Base-by-base conservation (phyloP, 1,284 basidiomycete genomes). In the Pseudozyma sp. region DNA sequence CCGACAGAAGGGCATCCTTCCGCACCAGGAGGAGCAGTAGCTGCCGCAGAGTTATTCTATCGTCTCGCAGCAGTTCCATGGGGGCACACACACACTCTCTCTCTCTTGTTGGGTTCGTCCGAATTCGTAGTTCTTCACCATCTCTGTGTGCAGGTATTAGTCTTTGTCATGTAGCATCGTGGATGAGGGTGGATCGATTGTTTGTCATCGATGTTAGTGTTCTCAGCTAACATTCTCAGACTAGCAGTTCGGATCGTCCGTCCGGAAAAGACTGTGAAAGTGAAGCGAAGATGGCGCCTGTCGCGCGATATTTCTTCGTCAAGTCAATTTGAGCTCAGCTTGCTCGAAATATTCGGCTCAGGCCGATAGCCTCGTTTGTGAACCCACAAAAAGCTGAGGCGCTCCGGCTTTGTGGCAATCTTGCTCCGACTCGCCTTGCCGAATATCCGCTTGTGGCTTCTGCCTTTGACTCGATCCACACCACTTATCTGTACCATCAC, bases 1-100 rank as follows among this genome's bases (percentile, higher is more conserved):
- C 51, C 88, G 92, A 68, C 89, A 90, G 84, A 89, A 88, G 74
- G 91, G 91, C 5, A 92, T 93, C 75, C 86, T 93, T 16, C 64
- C 65, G 13, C 51, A 67, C 43, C 60, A 59, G 37, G 54, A 68
- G n/a, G 45, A 67, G 48, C 53, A 52, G 52, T 66, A 37, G 45
- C 35, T 24, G 24, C 24, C 24, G 24, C 24, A 24, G 24, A 1
- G 1, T 24, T 24, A 8, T 11, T n/a, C 40, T 9, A 10, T 9
- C n/a, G 4, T 19, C 33, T 31, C 19, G 14, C n/a, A 31, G 7
- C 37, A 10, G 37, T 30, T 3, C 17, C 5, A 14, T 24, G 1
- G 24, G 24, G 24, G 24, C 24, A 24, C 24, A 24, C 24, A 24
- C 24, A 24, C 24, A 24, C 24, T 24, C 24, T 50, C 31, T 39